Conservation (phyloP, 2,329 filamentous ascomycete genomes). For the Fusarium brevicatenulatum region DNA sequence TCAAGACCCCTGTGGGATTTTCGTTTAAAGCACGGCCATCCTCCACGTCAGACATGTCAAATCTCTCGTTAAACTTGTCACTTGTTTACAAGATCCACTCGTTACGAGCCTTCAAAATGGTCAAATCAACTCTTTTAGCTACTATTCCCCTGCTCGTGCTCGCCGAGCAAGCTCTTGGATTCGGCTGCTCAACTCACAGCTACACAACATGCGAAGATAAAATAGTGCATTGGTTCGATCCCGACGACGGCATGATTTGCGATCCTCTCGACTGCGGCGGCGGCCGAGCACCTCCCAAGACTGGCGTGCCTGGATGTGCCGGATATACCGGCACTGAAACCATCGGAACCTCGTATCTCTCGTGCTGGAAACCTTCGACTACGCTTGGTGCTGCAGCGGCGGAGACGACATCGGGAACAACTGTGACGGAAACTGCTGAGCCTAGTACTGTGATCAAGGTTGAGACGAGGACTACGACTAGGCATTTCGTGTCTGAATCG, state of each 20-base stretch:
- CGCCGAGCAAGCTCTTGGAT: conserved; percentile 13
- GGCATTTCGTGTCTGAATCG: neutral
- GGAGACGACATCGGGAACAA: neutral
- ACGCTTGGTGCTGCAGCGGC: neutral
- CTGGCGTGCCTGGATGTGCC: conserved; percentile 60
- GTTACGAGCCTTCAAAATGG: neutral
- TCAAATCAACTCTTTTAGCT: neutral
- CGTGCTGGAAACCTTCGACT: conserved; percentile 26
- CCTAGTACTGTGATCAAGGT: neutral
- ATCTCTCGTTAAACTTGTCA: neutral
- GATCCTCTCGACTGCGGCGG: conserved; percentile 64
- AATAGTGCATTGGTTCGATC: conserved; percentile 55
- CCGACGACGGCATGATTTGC: conserved; percentile 63
- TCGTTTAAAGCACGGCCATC: neutral
- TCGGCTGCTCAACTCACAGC: conserved; percentile 26
- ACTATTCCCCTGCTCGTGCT: conserved; percentile 18
- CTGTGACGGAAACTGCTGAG: neutral
- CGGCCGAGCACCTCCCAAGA: conserved; percentile 62
- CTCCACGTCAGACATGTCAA: neutral
- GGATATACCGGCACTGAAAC: conserved; percentile 53
- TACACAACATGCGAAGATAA: conserved; percentile 34
- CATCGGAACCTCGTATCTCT: conserved; percentile 22
- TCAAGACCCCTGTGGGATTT: neutral
- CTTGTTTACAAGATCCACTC: conserved; percentile 3
- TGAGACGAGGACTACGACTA: neutral